phyloP scores from a whole-genome alignment of 2,329 filamentous ascomycete genomes.

The Talaromyces sp. region DNA sequence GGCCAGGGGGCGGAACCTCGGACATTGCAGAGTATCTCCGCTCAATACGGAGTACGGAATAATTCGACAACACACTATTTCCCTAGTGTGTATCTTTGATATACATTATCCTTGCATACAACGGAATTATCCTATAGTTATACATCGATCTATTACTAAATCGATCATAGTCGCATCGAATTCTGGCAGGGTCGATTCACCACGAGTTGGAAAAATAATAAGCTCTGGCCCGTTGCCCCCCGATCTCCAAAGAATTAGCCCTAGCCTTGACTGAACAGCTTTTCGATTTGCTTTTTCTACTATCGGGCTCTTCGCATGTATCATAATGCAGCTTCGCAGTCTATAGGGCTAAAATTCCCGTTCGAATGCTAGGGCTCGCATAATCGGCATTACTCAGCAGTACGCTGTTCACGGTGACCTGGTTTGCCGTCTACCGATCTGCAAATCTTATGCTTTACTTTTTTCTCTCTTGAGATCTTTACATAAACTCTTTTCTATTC shows the following conservation, averaged over 20 bases:
- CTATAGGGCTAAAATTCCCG: background rate
- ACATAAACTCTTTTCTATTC: background rate
- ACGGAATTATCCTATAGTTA: background rate
- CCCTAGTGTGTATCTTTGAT: background rate
- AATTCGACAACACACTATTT: background rate
- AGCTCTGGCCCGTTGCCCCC: background rate
- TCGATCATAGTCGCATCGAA: background rate
- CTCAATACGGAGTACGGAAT: slow-evolving; percentile 1
- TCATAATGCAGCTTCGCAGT: background rate
- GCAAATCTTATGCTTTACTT: background rate
- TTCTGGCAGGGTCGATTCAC: background rate
- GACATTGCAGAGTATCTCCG: slow-evolving; percentile 1
- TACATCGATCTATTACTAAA: background rate
- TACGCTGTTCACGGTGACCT: background rate
- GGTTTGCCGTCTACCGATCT: background rate
- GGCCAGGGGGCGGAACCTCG: background rate
- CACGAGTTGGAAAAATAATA: background rate
- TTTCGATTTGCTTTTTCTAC: background rate
- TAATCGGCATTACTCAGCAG: background rate
- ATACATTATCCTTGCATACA: background rate
- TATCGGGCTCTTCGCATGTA: background rate
- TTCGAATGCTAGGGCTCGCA: background rate
- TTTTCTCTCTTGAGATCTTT: background rate
- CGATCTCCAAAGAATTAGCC: background rate
- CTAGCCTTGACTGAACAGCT: background rate